Percentiles rank a stretch among this genome's conserved stretches.
Evolutionary conservation across 2,329 filamentous ascomycete species (phyloP).

Genomic region (Pseudocercospora crystallina): DNA sequence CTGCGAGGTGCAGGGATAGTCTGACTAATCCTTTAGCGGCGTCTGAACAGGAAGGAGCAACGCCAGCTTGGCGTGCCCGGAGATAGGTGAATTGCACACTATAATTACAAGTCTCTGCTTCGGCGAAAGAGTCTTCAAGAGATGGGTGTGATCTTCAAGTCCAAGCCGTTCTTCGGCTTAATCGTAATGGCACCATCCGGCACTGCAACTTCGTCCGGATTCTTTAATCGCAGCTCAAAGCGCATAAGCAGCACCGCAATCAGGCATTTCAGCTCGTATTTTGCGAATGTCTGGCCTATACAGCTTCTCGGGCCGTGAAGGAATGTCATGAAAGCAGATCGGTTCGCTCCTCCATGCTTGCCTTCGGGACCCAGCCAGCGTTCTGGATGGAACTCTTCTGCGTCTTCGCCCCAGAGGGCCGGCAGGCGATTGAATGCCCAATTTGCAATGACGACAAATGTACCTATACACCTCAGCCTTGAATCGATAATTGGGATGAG

Average conservation of each 20-base stretch:
- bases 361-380: conserved; percentile 41
- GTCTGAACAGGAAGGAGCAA: too few relatives aligned
- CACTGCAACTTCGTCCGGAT: conserved; percentile 21
- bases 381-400: conserved; percentile 42
- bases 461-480: too few relatives aligned
- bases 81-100: too few relatives aligned
- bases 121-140: too few relatives aligned
- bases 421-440: conserved; percentile 45
- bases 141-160: conserved; percentile 1
- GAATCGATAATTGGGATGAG: too few relatives aligned
- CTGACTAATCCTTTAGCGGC: too few relatives aligned
- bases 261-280: conserved; percentile 29
- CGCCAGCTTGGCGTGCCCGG: too few relatives aligned
- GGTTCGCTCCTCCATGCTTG: conserved; percentile 64
- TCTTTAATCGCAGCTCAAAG: conserved; percentile 24
- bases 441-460: conserved; percentile 34
- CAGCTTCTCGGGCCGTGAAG: conserved; percentile 39
- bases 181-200: conserved; percentile 22
- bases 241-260: conserved; percentile 25
- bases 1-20: too few relatives aligned
- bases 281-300: conserved; percentile 32
- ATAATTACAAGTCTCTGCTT: too few relatives aligned
- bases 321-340: conserved; percentile 41
- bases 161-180: conserved; percentile 22
- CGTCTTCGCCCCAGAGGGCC: conserved; percentile 42